Conservation (phyloP, 176 grass and related monocot genomes). For the Elaeis guineensis region DNA sequence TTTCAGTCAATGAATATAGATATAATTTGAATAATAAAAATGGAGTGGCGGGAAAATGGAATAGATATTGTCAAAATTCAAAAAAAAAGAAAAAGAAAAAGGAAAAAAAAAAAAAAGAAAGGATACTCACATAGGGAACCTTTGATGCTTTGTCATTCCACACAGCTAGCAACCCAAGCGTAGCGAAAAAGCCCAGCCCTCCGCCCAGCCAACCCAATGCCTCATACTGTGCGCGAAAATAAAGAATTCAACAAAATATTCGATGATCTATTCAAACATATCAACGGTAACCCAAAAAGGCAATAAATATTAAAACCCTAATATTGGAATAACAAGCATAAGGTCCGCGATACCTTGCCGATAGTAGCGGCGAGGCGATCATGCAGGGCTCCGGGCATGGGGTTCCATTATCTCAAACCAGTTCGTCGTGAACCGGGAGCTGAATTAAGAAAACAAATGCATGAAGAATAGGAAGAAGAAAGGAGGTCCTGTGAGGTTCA, state of each 20-base stretch:
- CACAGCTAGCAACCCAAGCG: constrained; percentile 40
- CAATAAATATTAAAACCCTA: too few species aligned
- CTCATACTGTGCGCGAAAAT: constrained; percentile 43
- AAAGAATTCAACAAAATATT: neutral
- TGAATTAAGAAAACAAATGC: neutral
- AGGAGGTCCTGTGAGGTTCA: too few species aligned
- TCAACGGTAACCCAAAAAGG: too few species aligned
- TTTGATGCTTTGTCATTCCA: constrained; percentile 92
- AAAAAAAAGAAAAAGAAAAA: too few species aligned
- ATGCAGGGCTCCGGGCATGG: constrained; percentile 87
- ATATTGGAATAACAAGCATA: too few species aligned
- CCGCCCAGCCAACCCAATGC: constrained; percentile 88
- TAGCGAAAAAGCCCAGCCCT: constrained; percentile 66
- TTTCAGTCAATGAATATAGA: too few species aligned
- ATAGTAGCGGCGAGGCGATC: constrained; percentile 85
- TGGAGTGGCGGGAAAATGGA: too few species aligned
- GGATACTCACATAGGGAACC: constrained; percentile 70
- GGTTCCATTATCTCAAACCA: constrained; percentile 94
- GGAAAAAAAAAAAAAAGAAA: too few species aligned
- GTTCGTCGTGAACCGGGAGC: constrained; percentile 63
- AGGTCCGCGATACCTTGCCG: constrained; percentile 96
- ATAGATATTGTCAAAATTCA: too few species aligned
- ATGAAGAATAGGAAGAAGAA: too few species aligned
- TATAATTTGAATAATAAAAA: too few species aligned
- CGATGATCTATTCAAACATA: neutral